A percentile compares a stretch with the other conserved stretches of the same genome.
phyloP scores from a whole-genome alignment of 83 land plant species.

The Picea abies region DNA sequence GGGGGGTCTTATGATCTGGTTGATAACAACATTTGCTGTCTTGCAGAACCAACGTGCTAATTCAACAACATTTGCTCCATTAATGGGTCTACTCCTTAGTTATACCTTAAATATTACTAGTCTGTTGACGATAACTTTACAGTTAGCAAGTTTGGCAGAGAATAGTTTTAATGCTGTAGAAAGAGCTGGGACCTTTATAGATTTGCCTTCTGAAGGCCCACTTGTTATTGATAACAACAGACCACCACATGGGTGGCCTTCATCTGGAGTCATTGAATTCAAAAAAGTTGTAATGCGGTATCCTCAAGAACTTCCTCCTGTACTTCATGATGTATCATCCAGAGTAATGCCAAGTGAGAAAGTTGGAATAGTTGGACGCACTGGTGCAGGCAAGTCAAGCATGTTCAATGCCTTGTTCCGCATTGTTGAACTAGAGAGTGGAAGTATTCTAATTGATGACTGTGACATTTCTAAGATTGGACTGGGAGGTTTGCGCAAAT shows the following conservation, averaged over 20 bases:
- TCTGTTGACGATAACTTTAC: conserved; percentile 64
- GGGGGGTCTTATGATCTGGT: conserved; percentile 96
- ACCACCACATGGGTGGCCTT: conserved; percentile 96
- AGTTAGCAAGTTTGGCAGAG: conserved; percentile 87
- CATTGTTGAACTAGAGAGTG: conserved; percentile 86
- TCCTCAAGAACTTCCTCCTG: conserved; percentile 88
- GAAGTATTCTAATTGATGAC: conserved; percentile 81
- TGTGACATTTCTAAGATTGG: conserved; percentile 78
- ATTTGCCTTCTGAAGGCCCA: conserved; percentile 88
- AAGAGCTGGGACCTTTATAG: conserved; percentile 80
- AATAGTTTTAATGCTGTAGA: conserved; percentile 96
- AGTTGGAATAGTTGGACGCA: conserved; percentile 92
- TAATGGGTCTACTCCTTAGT: conserved; percentile 89
- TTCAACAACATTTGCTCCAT: conserved; percentile 80
- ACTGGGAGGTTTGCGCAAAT: conserved; percentile 67
- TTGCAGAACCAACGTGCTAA: conserved; percentile 73
- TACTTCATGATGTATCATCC: conserved; percentile 80
- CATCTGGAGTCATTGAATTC: conserved; percentile 66
- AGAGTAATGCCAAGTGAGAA: conserved; percentile 77
- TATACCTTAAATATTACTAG: conserved; percentile 90
- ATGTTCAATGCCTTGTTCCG: conserved; percentile 95
- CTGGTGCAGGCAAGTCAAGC: conserved; percentile 98
- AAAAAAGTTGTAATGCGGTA: conserved; percentile 87
- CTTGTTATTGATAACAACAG: conserved; percentile 75
- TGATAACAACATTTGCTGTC: conserved; percentile 92